These are phyloP conservation scores for Daedalea quercina DNA, from an alignment of 768 basidiomycete genomes.

Conservation along the genomic window DNA sequence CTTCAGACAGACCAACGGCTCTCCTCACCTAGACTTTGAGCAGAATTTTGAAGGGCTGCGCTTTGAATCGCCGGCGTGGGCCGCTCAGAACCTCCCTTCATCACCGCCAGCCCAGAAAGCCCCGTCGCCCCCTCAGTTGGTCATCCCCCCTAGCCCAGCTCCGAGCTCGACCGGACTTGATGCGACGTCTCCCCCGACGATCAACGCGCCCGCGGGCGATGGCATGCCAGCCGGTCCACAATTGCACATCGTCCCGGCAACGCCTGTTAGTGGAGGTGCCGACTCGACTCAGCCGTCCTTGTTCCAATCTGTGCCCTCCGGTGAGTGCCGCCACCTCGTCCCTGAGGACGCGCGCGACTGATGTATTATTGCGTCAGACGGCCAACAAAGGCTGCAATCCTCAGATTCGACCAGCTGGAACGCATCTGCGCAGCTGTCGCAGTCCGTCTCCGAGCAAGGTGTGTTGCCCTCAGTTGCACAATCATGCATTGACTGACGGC, in stretches of 20 bases:
- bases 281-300: slow-evolving; percentile 38
- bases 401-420: slow-evolving; percentile 4
- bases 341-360: no score
- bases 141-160: slow-evolving; percentile 40
- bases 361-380: no score
- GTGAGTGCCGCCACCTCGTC: background rate
- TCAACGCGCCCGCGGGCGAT: slow-evolving; percentile 57
- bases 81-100: slow-evolving; percentile 32
- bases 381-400: slow-evolving; percentile 1
- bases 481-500: slow-evolving; percentile 11
- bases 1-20: slow-evolving; percentile 40
- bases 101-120: slow-evolving; percentile 40
- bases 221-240: slow-evolving; percentile 49
- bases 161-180: slow-evolving; percentile 25
- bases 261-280: slow-evolving; percentile 64
- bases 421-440: background rate
- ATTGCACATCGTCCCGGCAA: slow-evolving; percentile 78
- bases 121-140: slow-evolving; percentile 54
- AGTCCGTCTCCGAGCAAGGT: background rate
- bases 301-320: slow-evolving; percentile 31
- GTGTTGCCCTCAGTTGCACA: slow-evolving; percentile 1
- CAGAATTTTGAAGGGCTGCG: slow-evolving; percentile 50
- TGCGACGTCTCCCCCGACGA: slow-evolving; percentile 39
- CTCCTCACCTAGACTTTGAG: slow-evolving; percentile 52
- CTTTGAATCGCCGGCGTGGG: slow-evolving; percentile 62